Evolutionary conservation across 768 basidiomycete genomes (phyloP).

Genomic region (Clathrus columnatus): DNA sequence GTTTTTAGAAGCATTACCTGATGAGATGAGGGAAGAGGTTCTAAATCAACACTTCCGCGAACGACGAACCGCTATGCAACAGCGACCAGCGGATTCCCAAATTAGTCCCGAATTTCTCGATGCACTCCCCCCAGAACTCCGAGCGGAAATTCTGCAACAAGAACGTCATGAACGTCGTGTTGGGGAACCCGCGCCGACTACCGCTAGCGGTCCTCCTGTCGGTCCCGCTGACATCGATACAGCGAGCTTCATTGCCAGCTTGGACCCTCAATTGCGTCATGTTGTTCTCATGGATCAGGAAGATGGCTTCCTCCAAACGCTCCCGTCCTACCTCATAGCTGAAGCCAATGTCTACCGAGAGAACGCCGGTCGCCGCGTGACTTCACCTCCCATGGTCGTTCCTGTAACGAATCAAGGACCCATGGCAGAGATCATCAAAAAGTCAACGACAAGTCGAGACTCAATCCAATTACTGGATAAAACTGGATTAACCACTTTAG

Average conservation of each 20-base stretch:
- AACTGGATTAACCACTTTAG: conserved; percentile 75
- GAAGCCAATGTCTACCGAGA: conserved; percentile 73
- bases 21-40: conserved; percentile 98
- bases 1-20: conserved; percentile 94
- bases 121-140: conserved; percentile 91
- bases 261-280: conserved; percentile 83
- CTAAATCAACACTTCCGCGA: conserved; percentile 96
- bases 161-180: conserved; percentile 67
- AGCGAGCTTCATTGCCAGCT: conserved; percentile 83
- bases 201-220: conserved; percentile 23
- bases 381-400: conserved; percentile 17
- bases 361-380: conserved; percentile 29
- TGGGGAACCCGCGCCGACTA: conserved; percentile 33
- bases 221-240: conserved; percentile 71
- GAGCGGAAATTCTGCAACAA: conserved; percentile 94
- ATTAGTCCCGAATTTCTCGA: conserved; percentile 95
- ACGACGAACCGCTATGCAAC: conserved; percentile 67
- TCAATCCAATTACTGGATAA: conserved; percentile 92
- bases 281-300: conserved; percentile 88
- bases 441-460: conserved; percentile 58
- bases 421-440: conserved; percentile 32
- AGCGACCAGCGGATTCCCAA: conserved; percentile 66
- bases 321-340: conserved; percentile 81
- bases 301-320: conserved; percentile 69
- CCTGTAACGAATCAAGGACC: conserved; percentile 8